phyloP scores from a whole-genome alignment of 2,329 filamentous ascomycete genomes.

The Pseudocercospora fijiensis region DNA sequence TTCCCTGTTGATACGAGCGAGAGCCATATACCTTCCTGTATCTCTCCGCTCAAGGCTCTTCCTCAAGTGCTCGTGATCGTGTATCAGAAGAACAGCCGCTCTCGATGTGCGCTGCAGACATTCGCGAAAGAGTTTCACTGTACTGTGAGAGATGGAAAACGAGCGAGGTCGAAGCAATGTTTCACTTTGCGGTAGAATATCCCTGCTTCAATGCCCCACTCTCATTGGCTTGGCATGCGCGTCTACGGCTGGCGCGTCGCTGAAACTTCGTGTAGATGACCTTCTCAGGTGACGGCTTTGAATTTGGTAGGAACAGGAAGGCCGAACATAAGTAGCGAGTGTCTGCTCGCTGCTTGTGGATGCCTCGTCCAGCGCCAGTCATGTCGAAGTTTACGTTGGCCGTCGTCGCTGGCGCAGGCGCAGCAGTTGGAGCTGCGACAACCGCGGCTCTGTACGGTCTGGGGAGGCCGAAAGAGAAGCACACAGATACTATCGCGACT shows the following conservation, averaged over 20 bases:
- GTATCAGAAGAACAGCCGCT: not conserved
- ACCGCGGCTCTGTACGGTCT: conserved; percentile 49
- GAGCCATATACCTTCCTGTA: not conserved
- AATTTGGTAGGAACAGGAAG: not conserved
- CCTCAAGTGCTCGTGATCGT: no score
- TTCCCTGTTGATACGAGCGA: not conserved
- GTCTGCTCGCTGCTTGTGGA: conserved; percentile 11
- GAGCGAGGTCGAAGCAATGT: not conserved
- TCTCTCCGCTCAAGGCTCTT: no score
- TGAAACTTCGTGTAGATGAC: conserved; percentile 1
- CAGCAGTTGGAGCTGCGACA: conserved; percentile 50
- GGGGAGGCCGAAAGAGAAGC: conserved; percentile 32
- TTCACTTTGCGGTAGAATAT: not conserved
- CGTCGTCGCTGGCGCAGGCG: conserved; percentile 50
- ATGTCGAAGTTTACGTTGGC: conserved; percentile 55
- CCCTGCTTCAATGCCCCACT: not conserved
- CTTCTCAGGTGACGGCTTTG: not conserved
- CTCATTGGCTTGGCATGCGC: not conserved
- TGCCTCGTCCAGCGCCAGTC: conserved; percentile 16
- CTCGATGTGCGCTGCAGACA: no score
- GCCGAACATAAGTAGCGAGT: not conserved
- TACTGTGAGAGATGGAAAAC: not conserved
- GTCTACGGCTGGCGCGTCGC: not conserved
- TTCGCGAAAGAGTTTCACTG: not conserved
- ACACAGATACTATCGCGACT: conserved; percentile 34